Conservation (phyloP, 1,284 basidiomycete species). For the Stygiomarasmius scandens region DNA sequence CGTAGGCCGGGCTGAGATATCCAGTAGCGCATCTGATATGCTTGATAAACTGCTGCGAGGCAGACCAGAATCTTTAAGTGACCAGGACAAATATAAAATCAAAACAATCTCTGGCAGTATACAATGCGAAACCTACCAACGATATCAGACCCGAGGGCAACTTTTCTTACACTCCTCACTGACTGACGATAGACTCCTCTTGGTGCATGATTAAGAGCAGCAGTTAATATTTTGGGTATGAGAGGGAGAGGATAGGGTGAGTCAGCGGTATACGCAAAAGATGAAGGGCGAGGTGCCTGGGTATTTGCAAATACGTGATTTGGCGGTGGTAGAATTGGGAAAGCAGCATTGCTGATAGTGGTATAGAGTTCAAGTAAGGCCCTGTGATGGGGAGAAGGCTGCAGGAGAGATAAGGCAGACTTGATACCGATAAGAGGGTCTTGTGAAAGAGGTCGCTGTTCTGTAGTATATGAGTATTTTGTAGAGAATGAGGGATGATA, state of each 20-base stretch:
- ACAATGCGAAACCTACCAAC: neutral
- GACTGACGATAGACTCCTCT: neutral
- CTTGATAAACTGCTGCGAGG: constrained; percentile 1
- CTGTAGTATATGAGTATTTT: neutral
- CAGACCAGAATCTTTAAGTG: neutral
- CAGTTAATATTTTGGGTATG: neutral
- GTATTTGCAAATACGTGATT: neutral
- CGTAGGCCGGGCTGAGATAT: constrained; percentile 2
- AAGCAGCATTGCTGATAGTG: constrained; percentile 20
- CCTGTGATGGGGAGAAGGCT: constrained; percentile 16
- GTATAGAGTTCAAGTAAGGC: constrained; percentile 18
- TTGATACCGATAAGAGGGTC: constrained; percentile 15
- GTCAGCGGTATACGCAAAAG: neutral
- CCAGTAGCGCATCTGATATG: constrained; percentile 7
- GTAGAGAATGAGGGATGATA: neutral
- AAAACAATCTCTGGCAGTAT: neutral
- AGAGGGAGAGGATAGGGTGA: neutral
- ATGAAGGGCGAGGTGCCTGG: neutral
- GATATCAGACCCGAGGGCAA: neutral
- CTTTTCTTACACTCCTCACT: neutral
- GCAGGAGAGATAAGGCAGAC: constrained; percentile 21
- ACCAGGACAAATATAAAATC: neutral
- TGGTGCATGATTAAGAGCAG: neutral
- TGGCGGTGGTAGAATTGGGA: constrained; percentile 19
- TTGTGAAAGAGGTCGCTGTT: constrained; percentile 15